Evolutionary conservation across 305 asterid species (phyloP).

Genomic region (Rubia tinctorum): DNA sequence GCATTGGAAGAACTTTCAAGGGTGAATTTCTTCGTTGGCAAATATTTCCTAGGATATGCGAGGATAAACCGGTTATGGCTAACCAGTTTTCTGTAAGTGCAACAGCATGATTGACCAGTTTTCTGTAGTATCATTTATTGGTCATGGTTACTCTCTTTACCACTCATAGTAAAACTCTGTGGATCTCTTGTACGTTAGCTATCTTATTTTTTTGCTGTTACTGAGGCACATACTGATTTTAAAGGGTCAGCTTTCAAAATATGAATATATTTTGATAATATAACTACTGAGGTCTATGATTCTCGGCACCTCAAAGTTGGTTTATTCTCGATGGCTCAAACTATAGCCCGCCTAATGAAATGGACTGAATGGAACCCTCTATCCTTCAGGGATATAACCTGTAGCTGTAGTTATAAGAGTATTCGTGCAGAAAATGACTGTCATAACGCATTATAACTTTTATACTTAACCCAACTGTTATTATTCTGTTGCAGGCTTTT

Average conservation of each 20-base stretch:
- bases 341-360: neutral
- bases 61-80: constrained; percentile 81
- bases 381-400: neutral
- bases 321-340: neutral
- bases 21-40: constrained; percentile 97
- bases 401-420: constrained; percentile 1
- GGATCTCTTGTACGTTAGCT: neutral
- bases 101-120: constrained; percentile 7
- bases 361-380: neutral
- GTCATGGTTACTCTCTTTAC: neutral
- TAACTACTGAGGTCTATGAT: neutral
- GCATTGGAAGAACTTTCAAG: constrained; percentile 94
- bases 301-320: neutral
- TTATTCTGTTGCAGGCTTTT: constrained; percentile 54
- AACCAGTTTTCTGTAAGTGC: constrained; percentile 95
- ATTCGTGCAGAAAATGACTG: neutral
- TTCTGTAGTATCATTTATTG: neutral
- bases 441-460: neutral
- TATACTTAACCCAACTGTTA: constrained; percentile 8
- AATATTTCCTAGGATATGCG: constrained; percentile 85
- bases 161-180: neutral
- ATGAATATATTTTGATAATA: neutral
- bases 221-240: neutral
- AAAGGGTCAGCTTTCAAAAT: constrained; percentile 1
- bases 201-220: neutral